Evolutionary conservation across 2,329 filamentous ascomycete species (phyloP).

Genomic region (Aspergillus ochraceoroseus): DNA sequence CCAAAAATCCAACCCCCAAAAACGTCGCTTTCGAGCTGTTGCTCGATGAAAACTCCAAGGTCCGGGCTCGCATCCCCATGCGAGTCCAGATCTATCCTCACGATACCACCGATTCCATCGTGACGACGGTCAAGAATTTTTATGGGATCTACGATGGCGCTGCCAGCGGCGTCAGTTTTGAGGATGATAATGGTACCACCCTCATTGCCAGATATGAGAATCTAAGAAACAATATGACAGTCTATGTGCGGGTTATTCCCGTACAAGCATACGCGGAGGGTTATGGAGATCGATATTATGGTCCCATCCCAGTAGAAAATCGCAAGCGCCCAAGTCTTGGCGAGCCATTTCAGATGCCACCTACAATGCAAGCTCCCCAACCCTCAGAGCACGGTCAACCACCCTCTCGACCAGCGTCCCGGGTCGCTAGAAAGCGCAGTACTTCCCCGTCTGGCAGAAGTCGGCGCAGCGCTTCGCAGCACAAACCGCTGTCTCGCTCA

Average conservation of each 20-base stretch:
- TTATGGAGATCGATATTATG: constrained; percentile 45
- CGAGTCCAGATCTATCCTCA: constrained; percentile 83
- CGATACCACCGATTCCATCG: constrained; percentile 95
- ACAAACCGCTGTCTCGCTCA: constrained; percentile 65
- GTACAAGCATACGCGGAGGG: constrained; percentile 50
- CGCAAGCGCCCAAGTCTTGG: constrained; percentile 57
- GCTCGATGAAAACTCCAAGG: constrained; percentile 54
- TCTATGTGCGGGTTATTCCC: constrained; percentile 79
- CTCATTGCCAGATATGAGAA: constrained; percentile 97
- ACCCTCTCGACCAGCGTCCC: constrained; percentile 63
- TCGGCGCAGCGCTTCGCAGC: constrained; percentile 72
- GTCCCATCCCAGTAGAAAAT: constrained; percentile 48
- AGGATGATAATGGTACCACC: constrained; percentile 81
- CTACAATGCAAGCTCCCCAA: constrained; percentile 49
- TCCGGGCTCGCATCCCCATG: constrained; percentile 60
- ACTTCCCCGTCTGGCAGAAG: constrained; percentile 67
- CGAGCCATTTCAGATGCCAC: constrained; percentile 61
- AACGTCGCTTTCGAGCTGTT: constrained; percentile 62
- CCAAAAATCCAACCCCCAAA: constrained; percentile 47
- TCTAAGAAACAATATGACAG: constrained; percentile 83
- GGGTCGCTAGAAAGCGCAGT: constrained; percentile 70
- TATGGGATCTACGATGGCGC: constrained; percentile 86
- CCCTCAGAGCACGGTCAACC: constrained; percentile 56
- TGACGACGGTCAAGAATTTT: constrained; percentile 98
- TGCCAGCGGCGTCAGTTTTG: constrained; percentile 84